Evolutionary conservation across 1,139 yeast species (phyloP).

Genomic region (Debaryomyces udenii): DNA sequence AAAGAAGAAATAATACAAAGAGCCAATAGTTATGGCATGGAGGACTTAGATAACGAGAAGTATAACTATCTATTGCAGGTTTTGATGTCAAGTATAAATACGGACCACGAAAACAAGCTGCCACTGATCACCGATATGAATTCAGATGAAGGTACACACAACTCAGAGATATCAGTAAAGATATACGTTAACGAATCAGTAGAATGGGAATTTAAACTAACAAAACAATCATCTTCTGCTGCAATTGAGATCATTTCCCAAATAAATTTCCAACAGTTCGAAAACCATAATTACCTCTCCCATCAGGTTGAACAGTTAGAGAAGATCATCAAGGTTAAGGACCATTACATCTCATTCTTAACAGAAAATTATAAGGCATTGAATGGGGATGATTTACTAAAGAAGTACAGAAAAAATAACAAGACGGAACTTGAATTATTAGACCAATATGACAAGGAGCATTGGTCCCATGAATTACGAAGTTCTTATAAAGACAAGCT

Average conservation of each 20-base stretch:
- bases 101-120: not conserved
- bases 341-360: conserved; percentile 37
- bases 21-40: conserved; percentile 29
- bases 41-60: conserved; percentile 21
- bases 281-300: conserved; percentile 25
- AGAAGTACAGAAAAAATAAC: conserved; percentile 29
- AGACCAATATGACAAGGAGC: conserved; percentile 19
- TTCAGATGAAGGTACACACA: not conserved
- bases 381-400: conserved; percentile 39
- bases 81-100: conserved; percentile 9
- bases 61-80: conserved; percentile 15
- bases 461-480: conserved; percentile 20
- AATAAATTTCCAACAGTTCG: conserved; percentile 28
- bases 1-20: conserved; percentile 18
- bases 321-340: conserved; percentile 31
- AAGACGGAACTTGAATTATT: conserved; percentile 15
- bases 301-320: conserved; percentile 27
- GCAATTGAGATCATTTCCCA: conserved; percentile 22
- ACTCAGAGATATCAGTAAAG: conserved; percentile 1
- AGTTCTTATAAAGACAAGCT: conserved; percentile 7
- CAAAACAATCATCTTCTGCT: conserved; percentile 11
- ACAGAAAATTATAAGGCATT: conserved; percentile 40
- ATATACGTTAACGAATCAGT: conserved; percentile 11
- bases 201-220: conserved; percentile 29
- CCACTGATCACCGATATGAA: not conserved